Conservation (phyloP, 202 grass and related monocot genomes). For the Musa balbisiana region DNA sequence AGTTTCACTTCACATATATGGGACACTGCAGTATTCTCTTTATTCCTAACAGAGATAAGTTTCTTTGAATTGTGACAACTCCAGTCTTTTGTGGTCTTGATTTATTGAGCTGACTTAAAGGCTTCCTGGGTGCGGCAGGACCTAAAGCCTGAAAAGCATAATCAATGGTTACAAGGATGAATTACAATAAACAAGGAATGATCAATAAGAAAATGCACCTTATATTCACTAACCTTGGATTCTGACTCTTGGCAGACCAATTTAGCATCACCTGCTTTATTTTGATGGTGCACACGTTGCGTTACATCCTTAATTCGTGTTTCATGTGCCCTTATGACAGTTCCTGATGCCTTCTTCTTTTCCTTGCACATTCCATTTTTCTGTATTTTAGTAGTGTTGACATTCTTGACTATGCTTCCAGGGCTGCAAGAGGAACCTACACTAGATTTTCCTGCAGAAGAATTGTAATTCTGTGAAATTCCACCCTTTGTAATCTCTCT, state of each 20-base stretch:
- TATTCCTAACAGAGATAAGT: not conserved
- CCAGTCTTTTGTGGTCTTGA: not conserved
- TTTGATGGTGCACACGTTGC: not conserved
- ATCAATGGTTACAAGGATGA: not conserved
- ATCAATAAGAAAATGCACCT: not conserved
- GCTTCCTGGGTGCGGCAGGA: not conserved
- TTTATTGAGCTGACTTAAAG: not conserved
- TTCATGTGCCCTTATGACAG: not conserved
- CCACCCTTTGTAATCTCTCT: not conserved
- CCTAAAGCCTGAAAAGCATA: not conserved
- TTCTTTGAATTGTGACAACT: not conserved
- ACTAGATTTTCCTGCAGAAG: constrained; percentile 16
- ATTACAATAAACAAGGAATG: not conserved
- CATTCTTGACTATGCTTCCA: constrained; percentile 1
- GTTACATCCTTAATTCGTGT: not conserved
- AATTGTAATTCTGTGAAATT: not conserved
- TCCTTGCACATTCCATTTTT: not conserved
- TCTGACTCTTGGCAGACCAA: constrained; percentile 4
- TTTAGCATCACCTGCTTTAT: not conserved
- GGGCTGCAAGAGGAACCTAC: constrained; percentile 11
- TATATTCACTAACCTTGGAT: constrained; percentile 5
- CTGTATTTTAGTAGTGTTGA: not conserved
- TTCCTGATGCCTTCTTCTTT: not conserved
- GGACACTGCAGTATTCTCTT: constrained; percentile 3
- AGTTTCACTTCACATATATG: not conserved